A percentile compares a stretch with the other conserved stretches of the same genome.
Evolutionary conservation across 169 alveolate genomes (phyloP).

Genomic region (Neospora caninum): DNA sequence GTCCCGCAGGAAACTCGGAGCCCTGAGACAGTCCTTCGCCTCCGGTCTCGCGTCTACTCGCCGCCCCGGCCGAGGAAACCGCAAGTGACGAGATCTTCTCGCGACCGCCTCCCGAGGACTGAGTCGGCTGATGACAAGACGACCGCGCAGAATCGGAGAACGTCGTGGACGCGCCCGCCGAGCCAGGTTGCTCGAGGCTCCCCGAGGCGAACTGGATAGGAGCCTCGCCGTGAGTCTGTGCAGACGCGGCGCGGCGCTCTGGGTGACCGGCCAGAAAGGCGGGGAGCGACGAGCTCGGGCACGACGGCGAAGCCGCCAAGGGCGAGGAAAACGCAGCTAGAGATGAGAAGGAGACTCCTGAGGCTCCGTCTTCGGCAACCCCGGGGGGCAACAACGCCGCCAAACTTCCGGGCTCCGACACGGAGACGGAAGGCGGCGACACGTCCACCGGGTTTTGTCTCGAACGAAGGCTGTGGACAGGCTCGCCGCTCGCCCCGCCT

Average conservation of each 20-base stretch:
- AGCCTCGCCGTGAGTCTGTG: not conserved
- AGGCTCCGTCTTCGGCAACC: too few species aligned
- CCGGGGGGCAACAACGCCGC: too few species aligned
- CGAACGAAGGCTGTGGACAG: not conserved
- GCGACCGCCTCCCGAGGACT: too few species aligned
- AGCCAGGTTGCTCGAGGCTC: not conserved
- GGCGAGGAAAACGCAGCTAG: too few species aligned
- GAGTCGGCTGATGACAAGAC: too few species aligned
- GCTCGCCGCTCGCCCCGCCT: not conserved
- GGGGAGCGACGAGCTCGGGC: not conserved
- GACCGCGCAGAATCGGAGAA: not conserved
- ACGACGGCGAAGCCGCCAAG: too few species aligned
- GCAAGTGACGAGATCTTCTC: not conserved
- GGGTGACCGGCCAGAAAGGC: not conserved
- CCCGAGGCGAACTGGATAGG: not conserved
- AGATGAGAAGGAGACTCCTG: too few species aligned
- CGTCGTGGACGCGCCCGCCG: not conserved
- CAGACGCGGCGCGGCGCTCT: not conserved
- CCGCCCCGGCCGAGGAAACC: not conserved
- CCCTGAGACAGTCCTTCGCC: not conserved
- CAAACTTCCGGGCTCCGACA: too few species aligned
- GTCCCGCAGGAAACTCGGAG: too few species aligned
- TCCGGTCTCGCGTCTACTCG: not conserved
- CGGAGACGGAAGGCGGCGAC: too few species aligned
- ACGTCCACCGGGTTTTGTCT: too few species aligned